Evolutionary conservation across 108 stramenopile species (phyloP).

Genomic region (Nitzschia sp.): DNA sequence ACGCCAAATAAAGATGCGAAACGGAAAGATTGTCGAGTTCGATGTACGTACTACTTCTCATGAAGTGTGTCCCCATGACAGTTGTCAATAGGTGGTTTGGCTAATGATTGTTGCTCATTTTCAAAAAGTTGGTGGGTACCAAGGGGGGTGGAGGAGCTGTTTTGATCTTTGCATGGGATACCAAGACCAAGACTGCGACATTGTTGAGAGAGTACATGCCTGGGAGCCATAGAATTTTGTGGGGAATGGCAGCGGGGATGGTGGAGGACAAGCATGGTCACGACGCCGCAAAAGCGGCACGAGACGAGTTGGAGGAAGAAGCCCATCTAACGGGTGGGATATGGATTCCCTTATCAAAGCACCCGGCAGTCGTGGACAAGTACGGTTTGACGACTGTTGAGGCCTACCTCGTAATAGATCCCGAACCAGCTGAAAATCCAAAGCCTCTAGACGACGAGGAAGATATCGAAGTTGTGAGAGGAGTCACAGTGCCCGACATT

Average conservation of each 20-base stretch:
- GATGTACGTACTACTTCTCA: constrained; percentile 47
- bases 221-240: constrained; percentile 54
- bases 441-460: constrained; percentile 80
- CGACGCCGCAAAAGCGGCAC: constrained; percentile 49
- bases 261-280: constrained; percentile 68
- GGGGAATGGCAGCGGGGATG: constrained; percentile 78
- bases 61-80: constrained; percentile 3
- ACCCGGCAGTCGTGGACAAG: constrained; percentile 75
- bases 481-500: constrained; percentile 61
- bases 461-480: constrained; percentile 77
- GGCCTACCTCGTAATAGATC: constrained; percentile 75
- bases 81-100: too few species aligned
- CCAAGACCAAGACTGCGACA: constrained; percentile 68
- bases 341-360: constrained; percentile 64
- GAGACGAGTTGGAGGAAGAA: constrained; percentile 83
- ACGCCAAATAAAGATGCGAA: constrained; percentile 51
- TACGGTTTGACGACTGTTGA: constrained; percentile 69
- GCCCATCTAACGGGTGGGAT: constrained; percentile 73
- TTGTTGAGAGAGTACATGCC: constrained; percentile 85
- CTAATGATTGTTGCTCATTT: background rate
- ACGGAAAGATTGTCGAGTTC: constrained; percentile 58
- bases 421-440: constrained; percentile 55
- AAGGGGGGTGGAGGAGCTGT: constrained; percentile 58
- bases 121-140: constrained; percentile 34
- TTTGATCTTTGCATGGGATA: constrained; percentile 83